These are phyloP conservation scores for Phytophthora citrophthora DNA, from an alignment of 352 stramenopile genomes.

Conservation along the genomic window DNA sequence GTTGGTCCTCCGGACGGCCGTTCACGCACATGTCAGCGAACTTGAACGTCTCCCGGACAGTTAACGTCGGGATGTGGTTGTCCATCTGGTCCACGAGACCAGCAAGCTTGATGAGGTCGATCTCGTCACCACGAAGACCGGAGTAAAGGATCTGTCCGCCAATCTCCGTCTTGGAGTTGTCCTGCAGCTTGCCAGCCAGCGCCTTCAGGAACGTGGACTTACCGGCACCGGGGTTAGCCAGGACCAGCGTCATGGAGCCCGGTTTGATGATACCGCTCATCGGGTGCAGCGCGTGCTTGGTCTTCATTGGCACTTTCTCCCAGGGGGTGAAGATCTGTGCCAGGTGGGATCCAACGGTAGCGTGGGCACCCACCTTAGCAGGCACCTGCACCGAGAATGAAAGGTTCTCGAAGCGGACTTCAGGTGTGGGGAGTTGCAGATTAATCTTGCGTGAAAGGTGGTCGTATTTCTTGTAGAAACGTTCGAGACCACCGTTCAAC, in stretches of 20 bases:
- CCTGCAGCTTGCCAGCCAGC: constrained; percentile 62
- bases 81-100: constrained; percentile 59
- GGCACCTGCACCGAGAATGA: constrained; percentile 71
- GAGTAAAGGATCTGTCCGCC: constrained; percentile 72
- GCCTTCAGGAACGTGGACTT: constrained; percentile 86
- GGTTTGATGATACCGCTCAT: constrained; percentile 90
- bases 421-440: constrained; percentile 34
- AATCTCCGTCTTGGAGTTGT: constrained; percentile 51
- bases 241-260: constrained; percentile 59
- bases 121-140: constrained; percentile 55
- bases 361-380: constrained; percentile 41
- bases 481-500: constrained; percentile 70
- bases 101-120: constrained; percentile 70
- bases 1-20: constrained; percentile 50
- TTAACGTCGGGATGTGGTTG: constrained; percentile 37
- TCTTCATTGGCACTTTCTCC: constrained; percentile 47
- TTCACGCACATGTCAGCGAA: constrained; percentile 48
- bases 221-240: constrained; percentile 73
- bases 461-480: constrained; percentile 88
- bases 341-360: constrained; percentile 65
- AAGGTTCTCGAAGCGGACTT: constrained; percentile 83
- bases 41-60: constrained; percentile 38
- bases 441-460: constrained; percentile 76
- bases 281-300: constrained; percentile 62
- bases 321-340: constrained; percentile 57